These are phyloP conservation scores for Kalanchoe fedtschenkoi DNA, from an alignment of 164 flowering plant species.

Conservation along the genomic window DNA sequence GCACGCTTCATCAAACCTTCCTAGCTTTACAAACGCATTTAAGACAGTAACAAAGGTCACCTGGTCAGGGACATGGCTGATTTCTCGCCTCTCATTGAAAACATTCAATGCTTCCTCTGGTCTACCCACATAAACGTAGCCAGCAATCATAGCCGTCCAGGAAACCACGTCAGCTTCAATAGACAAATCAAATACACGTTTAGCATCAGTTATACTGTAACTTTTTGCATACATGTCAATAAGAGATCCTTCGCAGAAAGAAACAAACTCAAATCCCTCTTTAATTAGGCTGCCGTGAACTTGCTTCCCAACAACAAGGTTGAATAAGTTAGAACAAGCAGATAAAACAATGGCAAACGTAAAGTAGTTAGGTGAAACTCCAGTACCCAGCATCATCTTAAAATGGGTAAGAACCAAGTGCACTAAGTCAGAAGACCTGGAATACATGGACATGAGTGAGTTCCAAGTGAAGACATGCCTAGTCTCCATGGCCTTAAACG, in stretches of 20 bases:
- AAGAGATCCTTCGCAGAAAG: constrained; percentile 59
- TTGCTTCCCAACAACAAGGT: constrained; percentile 36
- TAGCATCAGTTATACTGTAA: constrained; percentile 36
- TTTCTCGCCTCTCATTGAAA: constrained; percentile 38
- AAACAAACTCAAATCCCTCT: constrained; percentile 38
- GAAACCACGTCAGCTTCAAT: constrained; percentile 45
- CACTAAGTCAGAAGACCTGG: constrained; percentile 29
- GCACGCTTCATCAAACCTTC: constrained; percentile 52
- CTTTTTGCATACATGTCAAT: constrained; percentile 80
- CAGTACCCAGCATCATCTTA: constrained; percentile 30
- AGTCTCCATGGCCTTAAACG: constrained; percentile 32
- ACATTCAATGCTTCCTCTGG: constrained; percentile 46
- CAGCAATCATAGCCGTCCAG: constrained; percentile 80
- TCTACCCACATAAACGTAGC: constrained; percentile 50
- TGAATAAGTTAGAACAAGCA: constrained; percentile 40
- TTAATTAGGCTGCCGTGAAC: constrained; percentile 55
- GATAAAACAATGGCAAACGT: constrained; percentile 62
- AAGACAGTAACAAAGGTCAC: constrained; percentile 57
- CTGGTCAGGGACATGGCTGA: constrained; percentile 47
- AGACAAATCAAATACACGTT: constrained; percentile 44
- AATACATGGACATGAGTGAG: constrained; percentile 55
- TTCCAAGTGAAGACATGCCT: constrained; percentile 60
- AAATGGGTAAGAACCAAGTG: constrained; percentile 26
- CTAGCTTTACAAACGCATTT: constrained; percentile 44
- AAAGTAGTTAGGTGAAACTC: constrained; percentile 44